These are phyloP conservation scores for Pelagophyceae sp. DNA, from an alignment of 352 stramenopile species.

Conservation along the genomic window DNA sequence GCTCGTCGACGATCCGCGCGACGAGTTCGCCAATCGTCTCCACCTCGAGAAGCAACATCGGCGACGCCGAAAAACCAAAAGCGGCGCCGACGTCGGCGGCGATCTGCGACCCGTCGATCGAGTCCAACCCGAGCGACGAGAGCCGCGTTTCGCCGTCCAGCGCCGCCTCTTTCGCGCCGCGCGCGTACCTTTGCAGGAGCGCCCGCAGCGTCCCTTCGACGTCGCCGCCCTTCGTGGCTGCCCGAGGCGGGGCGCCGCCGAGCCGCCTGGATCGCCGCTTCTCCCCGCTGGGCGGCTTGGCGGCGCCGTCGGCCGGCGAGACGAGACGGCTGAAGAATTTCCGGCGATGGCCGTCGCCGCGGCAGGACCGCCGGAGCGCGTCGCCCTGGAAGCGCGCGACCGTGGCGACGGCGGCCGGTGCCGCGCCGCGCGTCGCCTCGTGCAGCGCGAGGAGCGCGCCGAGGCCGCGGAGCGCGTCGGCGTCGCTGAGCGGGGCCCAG, in stretches of 20 bases:
- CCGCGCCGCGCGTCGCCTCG: neutral
- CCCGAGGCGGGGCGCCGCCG: neutral
- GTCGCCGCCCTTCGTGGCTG: neutral
- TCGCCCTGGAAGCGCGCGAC: slow-evolving; percentile 4
- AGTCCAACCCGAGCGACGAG: neutral
- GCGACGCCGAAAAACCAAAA: neutral
- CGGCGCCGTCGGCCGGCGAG: neutral
- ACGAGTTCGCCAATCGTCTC: neutral
- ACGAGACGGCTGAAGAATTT: too few relatives aligned
- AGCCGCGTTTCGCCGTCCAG: neutral
- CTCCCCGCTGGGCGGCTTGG: neutral
- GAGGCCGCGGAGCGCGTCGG: slow-evolving; percentile 9
- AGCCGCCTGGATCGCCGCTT: too few relatives aligned
- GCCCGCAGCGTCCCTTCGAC: neutral
- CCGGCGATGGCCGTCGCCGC: neutral
- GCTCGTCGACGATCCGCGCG: neutral
- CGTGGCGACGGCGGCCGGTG: neutral
- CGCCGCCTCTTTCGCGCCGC: neutral
- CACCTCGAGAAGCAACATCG: neutral
- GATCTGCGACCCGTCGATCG: slow-evolving; percentile 7
- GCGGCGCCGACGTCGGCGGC: neutral
- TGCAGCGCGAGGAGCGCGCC: neutral
- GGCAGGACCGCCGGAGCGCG: neutral
- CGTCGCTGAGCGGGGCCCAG: neutral
- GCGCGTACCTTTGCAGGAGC: neutral